A percentile compares a stretch with the other conserved stretches of the same genome.
Conservation (phyloP, 768 basidiomycete species). For the Boletus patriciae region DNA sequence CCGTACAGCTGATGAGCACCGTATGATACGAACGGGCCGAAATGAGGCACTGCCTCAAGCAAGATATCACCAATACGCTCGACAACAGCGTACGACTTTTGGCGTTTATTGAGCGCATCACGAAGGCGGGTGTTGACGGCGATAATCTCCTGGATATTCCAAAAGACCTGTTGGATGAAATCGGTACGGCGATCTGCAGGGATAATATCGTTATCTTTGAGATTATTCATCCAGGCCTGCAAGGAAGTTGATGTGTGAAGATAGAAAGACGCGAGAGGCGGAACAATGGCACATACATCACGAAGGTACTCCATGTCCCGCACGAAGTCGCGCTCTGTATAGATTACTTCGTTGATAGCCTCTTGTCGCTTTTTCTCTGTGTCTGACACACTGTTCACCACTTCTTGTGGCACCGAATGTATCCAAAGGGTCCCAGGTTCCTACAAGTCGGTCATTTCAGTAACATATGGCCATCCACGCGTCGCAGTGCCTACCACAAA, state of each 20-base stretch:
- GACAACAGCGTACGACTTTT: conserved; percentile 93
- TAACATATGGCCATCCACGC: not conserved
- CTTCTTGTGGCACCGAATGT: conserved; percentile 92
- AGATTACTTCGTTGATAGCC: conserved; percentile 94
- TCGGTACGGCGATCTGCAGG: conserved; percentile 73
- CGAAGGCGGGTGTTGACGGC: conserved; percentile 88
- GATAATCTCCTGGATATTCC: conserved; percentile 95
- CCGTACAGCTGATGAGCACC: conserved; percentile 97
- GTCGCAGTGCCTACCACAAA: conserved; percentile 51
- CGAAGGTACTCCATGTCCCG: conserved; percentile 97
- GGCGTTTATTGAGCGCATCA: conserved; percentile 91
- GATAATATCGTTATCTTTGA: conserved; percentile 76
- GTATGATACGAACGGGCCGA: conserved; percentile 91
- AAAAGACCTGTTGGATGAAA: conserved; percentile 94
- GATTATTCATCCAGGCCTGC: conserved; percentile 86
- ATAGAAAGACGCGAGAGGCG: not conserved
- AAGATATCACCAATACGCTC: conserved; percentile 90
- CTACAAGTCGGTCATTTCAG: conserved; percentile 36
- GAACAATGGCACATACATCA: conserved; percentile 59
- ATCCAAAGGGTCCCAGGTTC: conserved; percentile 92
- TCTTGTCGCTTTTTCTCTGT: conserved; percentile 95
- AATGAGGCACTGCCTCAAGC: conserved; percentile 80
- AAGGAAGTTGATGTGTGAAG: conserved; percentile 4
- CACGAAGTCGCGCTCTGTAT: conserved; percentile 96
- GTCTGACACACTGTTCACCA: conserved; percentile 89